Evolutionary conservation across 805 yeast genomes (phyloP).

Genomic region (Saccharomycopsis olivae): DNA sequence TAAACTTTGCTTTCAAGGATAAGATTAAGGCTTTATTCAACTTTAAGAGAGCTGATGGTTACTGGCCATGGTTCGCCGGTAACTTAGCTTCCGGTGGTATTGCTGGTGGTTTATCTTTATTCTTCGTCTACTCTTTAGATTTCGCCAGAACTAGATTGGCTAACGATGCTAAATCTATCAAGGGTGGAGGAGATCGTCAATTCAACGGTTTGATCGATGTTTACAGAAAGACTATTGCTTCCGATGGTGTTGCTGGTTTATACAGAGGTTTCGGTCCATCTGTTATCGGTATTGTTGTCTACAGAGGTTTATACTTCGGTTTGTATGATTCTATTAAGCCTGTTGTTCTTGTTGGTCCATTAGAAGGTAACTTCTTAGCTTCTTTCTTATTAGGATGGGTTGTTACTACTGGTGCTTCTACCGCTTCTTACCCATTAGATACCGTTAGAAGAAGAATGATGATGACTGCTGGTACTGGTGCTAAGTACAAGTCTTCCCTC

Average conservation of each 20-base stretch:
- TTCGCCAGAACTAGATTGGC: conserved; percentile 99
- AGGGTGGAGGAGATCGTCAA: conserved; percentile 71
- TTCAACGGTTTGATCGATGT: conserved; percentile 96
- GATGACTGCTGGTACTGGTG: conserved; percentile 99
- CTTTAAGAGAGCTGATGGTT: conserved; percentile 91
- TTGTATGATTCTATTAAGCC: conserved; percentile 95
- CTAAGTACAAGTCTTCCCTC: conserved; percentile 89
- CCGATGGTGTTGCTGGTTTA: conserved; percentile 97
- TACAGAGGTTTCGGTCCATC: conserved; percentile 99
- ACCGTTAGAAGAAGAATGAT: conserved; percentile 99
- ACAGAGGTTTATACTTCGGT: conserved; percentile 99
- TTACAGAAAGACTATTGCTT: conserved; percentile 87
- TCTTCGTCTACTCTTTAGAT: conserved; percentile 93
- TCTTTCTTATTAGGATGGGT: conserved; percentile 96
- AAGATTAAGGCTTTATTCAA: conserved; percentile 92
- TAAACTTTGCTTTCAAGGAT: conserved; percentile 97
- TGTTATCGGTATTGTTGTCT: conserved; percentile 92
- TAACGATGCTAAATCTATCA: conserved; percentile 88
- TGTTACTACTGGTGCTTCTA: conserved; percentile 97
- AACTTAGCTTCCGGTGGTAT: conserved; percentile 98
- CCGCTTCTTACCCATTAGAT: conserved; percentile 98
- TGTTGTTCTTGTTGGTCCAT: conserved; percentile 83
- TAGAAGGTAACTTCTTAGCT: conserved; percentile 91
- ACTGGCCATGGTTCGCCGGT: conserved; percentile 93
- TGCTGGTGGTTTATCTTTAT: conserved; percentile 93